Evolutionary conservation across 768 basidiomycete species (phyloP), one percentile per base, ranked within the genome.

Genomic region (Rhizopogon roseolus): DNA sequence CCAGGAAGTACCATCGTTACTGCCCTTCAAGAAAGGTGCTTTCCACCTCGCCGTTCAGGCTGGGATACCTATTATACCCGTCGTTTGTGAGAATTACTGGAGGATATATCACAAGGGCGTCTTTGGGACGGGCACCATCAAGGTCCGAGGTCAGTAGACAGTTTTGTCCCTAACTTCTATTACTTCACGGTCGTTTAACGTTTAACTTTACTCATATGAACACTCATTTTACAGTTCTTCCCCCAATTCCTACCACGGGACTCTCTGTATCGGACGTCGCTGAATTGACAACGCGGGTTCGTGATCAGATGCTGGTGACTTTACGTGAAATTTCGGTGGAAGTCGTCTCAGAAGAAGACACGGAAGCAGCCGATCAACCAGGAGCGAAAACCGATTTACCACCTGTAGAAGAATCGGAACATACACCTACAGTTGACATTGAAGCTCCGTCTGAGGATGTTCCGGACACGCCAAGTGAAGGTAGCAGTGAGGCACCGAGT

Each of bases 21-120:
- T 90, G 5, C 88, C 92, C 3, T 86, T 99, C 76, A 99, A 99
- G 78, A 99, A 98, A 70, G 97, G 97, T 39, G 95, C 93, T 3
- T 98, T 98, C 78, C 94, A 98, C 66, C 80, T 98, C 48, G 97
- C 97, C 28, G 79, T 98, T 25, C 86, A 94, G 70, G 85, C 92
- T 11, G 84, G 88, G 29, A 80, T 98, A 43, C 96, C 97, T 6
- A 86, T 99, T 63, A 81, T 91, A 29, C 96, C 97, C 6, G 81
- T 99, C 49, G 86, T 98, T 2, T 84, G 85, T 49, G 93, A 98
- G 74, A 98, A 98, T 69, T 99, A 98, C 67, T 90, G 90, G 80
- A 73, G 81, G 57, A 60, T 96, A 43, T 98, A 97, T 68, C 84
- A 82, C 64, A 79, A 84, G 57, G 86, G 86, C 36, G 73, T 84